Base-by-base conservation (phyloP, 768 basidiomycete genomes). In the Mycena maculata region DNA sequence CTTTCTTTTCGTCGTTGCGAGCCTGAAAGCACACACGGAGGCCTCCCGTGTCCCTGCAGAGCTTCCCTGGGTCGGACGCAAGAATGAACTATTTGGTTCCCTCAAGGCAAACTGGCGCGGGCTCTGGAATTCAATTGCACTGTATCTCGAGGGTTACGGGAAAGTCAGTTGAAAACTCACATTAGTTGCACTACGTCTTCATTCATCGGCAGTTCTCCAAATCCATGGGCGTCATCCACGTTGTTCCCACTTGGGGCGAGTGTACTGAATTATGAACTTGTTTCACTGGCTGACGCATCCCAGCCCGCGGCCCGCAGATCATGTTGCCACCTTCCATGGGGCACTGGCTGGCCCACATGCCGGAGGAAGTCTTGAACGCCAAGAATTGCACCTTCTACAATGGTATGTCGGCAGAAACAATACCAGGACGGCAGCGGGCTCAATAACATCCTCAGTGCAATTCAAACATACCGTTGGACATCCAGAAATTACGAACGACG, bases 401-500 rank as follows among this genome's bases (percentile, higher is more conserved):
- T 25, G 44, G 57, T 47, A 9, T 5, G 30, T 30, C 8, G n/a
- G n/a, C n/a, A n/a, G n/a, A n/a, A n/a, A n/a, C n/a, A n/a, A n/a
- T n/a, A n/a, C n/a, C n/a, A n/a, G n/a, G n/a, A n/a, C n/a, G n/a
- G n/a, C n/a, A n/a, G n/a, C n/a, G n/a, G n/a, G n/a, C n/a, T n/a
- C n/a, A n/a, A 1, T 10, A 2, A 3, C 49, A 18, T 20, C 44
- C 28, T 20, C 31, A 49, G 62, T 48, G 8, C 62, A 63, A 11
- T 65, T 65, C 63, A 42, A 65, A 36, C 50, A 66, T 38, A 66
- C 64, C 16, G 64, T 66, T 3, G 64, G 64, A 4, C 64, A 66
- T 33, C 58, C 64, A 3, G 64, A 66, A 20, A 66, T 66, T 16
- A 28, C 45, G 2, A 22, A 30, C 4, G 59, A 66, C 25, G 64